Percentiles rank a stretch among this genome's conserved stretches.
phyloP scores from a whole-genome alignment of 768 basidiomycete genomes.

The Tulasnella sp. region DNA sequence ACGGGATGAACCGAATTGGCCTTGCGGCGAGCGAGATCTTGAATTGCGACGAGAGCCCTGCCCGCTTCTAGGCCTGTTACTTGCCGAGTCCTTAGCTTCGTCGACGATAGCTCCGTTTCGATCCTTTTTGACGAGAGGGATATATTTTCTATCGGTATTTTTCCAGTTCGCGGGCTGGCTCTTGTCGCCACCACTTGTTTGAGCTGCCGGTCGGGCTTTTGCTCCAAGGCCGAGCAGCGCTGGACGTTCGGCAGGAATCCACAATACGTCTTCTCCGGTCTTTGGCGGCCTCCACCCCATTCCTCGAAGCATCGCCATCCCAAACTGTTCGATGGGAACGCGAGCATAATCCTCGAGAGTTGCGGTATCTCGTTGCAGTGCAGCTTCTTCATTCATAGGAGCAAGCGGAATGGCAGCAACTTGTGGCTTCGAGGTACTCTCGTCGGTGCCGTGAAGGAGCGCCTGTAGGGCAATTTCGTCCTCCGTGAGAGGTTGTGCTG shows the following conservation, averaged over 20 bases:
- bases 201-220: constrained; percentile 72
- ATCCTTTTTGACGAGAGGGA: constrained; percentile 80
- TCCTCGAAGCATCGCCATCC: constrained; percentile 87
- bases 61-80: constrained; percentile 33
- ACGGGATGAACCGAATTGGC: constrained; percentile 43
- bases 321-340: constrained; percentile 90
- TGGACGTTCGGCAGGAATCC: constrained; percentile 79
- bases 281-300: constrained; percentile 95
- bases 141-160: constrained; percentile 70
- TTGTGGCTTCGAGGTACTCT: constrained; percentile 39
- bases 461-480: constrained; percentile 49
- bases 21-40: constrained; percentile 46
- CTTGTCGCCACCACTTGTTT: constrained; percentile 45
- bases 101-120: constrained; percentile 41
- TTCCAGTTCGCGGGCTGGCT: constrained; percentile 46
- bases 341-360: constrained; percentile 85
- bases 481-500: constrained; percentile 14
- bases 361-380: constrained; percentile 78
- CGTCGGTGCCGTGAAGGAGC: constrained; percentile 47
- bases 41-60: constrained; percentile 45
- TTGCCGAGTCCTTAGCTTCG: background rate
- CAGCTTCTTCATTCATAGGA: constrained; percentile 78
- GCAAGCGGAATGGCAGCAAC: constrained; percentile 67
- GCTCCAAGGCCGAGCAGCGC: constrained; percentile 92
- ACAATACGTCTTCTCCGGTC: constrained; percentile 68